Conservation (phyloP, 1,284 basidiomycete species). For the Erythrobasidium hasegawianum region DNA sequence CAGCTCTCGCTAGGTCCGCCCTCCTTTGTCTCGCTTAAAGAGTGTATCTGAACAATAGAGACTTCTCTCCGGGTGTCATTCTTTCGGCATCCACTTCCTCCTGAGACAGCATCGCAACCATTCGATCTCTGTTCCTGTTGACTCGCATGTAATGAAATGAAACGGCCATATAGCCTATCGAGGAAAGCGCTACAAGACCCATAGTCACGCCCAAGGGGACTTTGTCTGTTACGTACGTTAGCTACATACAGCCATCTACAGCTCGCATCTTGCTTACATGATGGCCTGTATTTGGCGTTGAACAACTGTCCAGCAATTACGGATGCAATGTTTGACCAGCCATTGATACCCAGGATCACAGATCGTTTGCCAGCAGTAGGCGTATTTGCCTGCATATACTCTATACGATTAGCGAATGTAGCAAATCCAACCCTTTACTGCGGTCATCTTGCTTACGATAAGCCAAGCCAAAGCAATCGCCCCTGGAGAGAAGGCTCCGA, state of each 20-base stretch:
- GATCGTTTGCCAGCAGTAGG: constrained; percentile 36
- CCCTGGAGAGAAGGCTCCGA: constrained; percentile 28
- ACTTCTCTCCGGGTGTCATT: neutral
- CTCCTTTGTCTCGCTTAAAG: too few relatives aligned
- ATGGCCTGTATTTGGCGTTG: constrained; percentile 1
- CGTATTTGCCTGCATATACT: constrained; percentile 37
- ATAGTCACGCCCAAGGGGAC: neutral
- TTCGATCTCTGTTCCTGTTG: constrained; percentile 29
- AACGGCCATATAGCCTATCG: constrained; percentile 6
- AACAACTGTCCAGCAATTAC: constrained; percentile 25
- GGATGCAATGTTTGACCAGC: constrained; percentile 35
- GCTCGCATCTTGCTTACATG: neutral
- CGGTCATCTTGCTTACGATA: neutral
- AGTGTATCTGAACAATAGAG: neutral
- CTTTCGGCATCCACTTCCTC: constrained; percentile 38
- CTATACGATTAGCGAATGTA: constrained; percentile 12
- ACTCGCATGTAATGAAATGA: constrained; percentile 13
- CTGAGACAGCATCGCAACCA: constrained; percentile 30
- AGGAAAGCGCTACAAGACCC: neutral
- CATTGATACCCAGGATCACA: constrained; percentile 38
- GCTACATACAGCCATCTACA: neutral
- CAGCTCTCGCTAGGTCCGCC: too few relatives aligned
- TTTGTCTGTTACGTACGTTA: constrained; percentile 1
- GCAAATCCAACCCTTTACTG: neutral
- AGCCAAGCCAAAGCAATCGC: constrained; percentile 34